These are phyloP conservation scores for Termitomyces sp. DNA, from an alignment of 768 basidiomycete genomes.

Conservation along the genomic window DNA sequence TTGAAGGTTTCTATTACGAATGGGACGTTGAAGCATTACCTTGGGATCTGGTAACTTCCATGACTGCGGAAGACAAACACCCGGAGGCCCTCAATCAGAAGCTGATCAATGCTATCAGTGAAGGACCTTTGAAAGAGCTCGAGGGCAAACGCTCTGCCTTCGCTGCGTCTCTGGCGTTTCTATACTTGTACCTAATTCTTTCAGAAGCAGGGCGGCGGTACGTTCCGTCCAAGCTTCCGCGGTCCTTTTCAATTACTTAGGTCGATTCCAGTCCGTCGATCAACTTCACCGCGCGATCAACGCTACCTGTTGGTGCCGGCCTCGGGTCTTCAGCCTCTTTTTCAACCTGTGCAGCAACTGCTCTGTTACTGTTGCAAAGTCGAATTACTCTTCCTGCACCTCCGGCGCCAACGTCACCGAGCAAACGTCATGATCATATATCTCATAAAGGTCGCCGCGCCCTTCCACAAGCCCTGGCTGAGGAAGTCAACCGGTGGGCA, in stretches of 20 bases:
- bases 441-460: constrained; percentile 64
- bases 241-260: constrained; percentile 12
- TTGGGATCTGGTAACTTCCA: constrained; percentile 66
- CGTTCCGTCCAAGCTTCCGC: constrained; percentile 20
- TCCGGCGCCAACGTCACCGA: constrained; percentile 41
- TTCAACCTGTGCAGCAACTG: constrained; percentile 80
- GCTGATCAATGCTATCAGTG: constrained; percentile 67
- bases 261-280: constrained; percentile 56
- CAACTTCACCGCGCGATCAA: constrained; percentile 79
- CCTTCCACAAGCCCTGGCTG: constrained; percentile 58
- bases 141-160: constrained; percentile 32
- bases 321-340: constrained; percentile 97
- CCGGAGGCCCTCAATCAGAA: constrained; percentile 66
- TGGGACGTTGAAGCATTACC: constrained; percentile 79
- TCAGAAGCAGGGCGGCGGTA: constrained; percentile 52
- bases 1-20: constrained; percentile 69
- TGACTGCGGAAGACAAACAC: constrained; percentile 46
- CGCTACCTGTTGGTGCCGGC: constrained; percentile 91
- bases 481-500: constrained; percentile 88
- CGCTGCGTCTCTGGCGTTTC: constrained; percentile 61
- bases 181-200: constrained; percentile 91
- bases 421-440: constrained; percentile 49
- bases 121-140: constrained; percentile 33
- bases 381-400: constrained; percentile 58
- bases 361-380: constrained; percentile 70